Evolutionary conservation across 441 rosid species (phyloP).

Genomic region (Capsella rubella): DNA sequence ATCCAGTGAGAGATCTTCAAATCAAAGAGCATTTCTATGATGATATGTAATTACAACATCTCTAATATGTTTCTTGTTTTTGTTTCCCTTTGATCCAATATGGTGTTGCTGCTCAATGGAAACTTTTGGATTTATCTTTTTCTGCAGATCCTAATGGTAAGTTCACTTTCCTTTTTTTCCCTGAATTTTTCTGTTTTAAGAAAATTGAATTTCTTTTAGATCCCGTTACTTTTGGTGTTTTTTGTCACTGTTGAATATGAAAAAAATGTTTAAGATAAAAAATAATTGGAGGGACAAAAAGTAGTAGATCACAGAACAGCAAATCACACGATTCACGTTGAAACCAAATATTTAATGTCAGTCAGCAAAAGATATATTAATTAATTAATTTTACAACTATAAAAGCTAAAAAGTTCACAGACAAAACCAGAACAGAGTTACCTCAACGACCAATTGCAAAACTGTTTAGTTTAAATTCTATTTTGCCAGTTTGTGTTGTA

Average conservation of each 20-base stretch:
- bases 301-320: constrained; percentile 38
- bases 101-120: constrained; percentile 38
- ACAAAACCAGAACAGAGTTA: constrained; percentile 42
- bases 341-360: not conserved
- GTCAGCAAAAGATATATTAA: not conserved
- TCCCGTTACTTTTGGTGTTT: not conserved
- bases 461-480: not conserved
- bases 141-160: constrained; percentile 89
- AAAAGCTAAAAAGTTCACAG: constrained; percentile 33
- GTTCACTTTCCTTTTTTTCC: constrained; percentile 12
- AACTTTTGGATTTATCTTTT: constrained; percentile 25
- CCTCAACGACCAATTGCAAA: constrained; percentile 27
- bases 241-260: not conserved
- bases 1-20: constrained; percentile 1
- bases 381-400: not conserved
- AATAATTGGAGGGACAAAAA: constrained; percentile 35
- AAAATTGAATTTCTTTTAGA: constrained; percentile 14
- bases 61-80: not conserved
- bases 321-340: constrained; percentile 29
- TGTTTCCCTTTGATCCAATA: constrained; percentile 14
- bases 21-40: not conserved
- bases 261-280: not conserved
- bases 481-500: constrained; percentile 30
- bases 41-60: not conserved
- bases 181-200: not conserved